Conservation (phyloP, 371 early-diverging fungal genomes). For the Mucor lusitanicus region DNA sequence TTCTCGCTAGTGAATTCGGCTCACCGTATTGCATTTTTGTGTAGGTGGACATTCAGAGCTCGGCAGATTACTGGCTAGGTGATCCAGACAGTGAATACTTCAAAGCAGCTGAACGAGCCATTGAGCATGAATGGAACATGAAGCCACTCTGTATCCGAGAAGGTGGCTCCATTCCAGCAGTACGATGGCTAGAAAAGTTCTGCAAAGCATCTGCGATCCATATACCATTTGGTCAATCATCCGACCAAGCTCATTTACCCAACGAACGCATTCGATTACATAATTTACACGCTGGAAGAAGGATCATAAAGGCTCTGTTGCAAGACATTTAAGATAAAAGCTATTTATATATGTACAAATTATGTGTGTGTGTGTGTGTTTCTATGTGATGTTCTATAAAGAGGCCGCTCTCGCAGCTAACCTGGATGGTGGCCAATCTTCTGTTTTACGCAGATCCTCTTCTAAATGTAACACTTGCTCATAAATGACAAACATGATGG, state of each 20-base stretch:
- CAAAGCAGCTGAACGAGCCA: slow-evolving; percentile 66
- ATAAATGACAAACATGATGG: slow-evolving; percentile 72
- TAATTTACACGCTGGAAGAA: slow-evolving; percentile 70
- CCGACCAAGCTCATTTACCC: slow-evolving; percentile 82
- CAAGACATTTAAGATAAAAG: not conserved
- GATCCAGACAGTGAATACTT: slow-evolving; percentile 69
- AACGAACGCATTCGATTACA: slow-evolving; percentile 79
- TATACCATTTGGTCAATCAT: slow-evolving; percentile 81
- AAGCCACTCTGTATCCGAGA: slow-evolving; percentile 72
- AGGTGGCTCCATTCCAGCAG: slow-evolving; percentile 83
- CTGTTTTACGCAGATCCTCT: slow-evolving; percentile 31
- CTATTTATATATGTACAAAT: not conserved
- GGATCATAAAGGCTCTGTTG: slow-evolving; percentile 53
- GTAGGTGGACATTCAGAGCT: slow-evolving; percentile 44
- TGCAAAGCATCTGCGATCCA: slow-evolving; percentile 74
- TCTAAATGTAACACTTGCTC: slow-evolving; percentile 61
- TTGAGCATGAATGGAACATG: slow-evolving; percentile 66
- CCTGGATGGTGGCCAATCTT: slow-evolving; percentile 42
- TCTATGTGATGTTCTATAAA: not conserved
- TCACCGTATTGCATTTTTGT: too few relatives aligned
- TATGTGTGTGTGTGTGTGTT: too few relatives aligned
- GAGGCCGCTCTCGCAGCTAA: not conserved
- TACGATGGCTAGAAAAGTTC: slow-evolving; percentile 76
- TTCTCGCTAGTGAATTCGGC: not conserved
- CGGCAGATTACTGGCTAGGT: slow-evolving; percentile 84